phyloP scores from a whole-genome alignment of 495 filamentous ascomycete genomes.

The Neurospora sp. region DNA sequence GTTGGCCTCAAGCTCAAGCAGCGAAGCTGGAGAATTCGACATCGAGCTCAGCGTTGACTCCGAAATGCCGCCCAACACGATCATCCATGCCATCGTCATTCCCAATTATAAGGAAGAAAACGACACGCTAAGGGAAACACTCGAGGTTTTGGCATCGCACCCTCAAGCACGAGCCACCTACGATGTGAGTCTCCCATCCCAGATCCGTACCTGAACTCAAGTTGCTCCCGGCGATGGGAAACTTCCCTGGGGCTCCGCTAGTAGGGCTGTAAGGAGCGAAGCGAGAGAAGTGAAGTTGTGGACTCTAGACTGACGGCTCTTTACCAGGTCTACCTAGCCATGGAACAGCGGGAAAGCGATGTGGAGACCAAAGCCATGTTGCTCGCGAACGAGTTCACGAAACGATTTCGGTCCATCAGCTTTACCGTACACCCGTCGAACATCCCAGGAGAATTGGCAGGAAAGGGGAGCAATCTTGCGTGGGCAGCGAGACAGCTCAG shows the following conservation, averaged over 20 bases:
- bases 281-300: not conserved
- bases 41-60: constrained; percentile 27
- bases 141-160: constrained; percentile 55
- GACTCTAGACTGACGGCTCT: not conserved
- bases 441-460: constrained; percentile 51
- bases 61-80: constrained; percentile 27
- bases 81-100: constrained; percentile 55
- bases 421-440: constrained; percentile 51
- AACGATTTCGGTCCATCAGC: constrained; percentile 49
- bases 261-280: not conserved
- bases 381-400: constrained; percentile 44
- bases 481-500: constrained; percentile 54
- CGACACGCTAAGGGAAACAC: constrained; percentile 51
- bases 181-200: constrained; percentile 42
- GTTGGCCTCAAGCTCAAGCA: constrained; percentile 33
- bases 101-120: constrained; percentile 63
- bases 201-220: not conserved
- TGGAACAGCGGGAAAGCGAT: constrained; percentile 51
- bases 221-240: not conserved
- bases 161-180: constrained; percentile 50
- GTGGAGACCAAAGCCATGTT: constrained; percentile 43
- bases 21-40: constrained; percentile 37
- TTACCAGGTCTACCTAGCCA: constrained; percentile 55
- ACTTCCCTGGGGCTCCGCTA: not conserved
- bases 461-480: constrained; percentile 58